phyloP scores from a whole-genome alignment of 768 basidiomycete genomes.

The Lanmaoa rubissima region DNA sequence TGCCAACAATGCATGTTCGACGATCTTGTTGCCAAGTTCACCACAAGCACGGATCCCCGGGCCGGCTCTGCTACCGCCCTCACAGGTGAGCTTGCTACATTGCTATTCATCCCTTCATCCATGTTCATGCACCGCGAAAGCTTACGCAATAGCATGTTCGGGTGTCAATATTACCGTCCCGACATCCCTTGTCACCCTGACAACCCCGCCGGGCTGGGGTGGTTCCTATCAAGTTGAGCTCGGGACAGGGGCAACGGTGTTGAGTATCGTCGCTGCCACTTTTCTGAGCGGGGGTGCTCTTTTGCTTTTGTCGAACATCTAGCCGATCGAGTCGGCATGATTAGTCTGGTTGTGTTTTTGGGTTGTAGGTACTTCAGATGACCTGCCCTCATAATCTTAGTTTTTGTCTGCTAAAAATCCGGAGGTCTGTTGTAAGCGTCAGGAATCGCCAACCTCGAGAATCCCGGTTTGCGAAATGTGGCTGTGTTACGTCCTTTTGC shows the following conservation, averaged over 20 bases:
- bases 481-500: conserved; percentile 14
- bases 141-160: conserved; percentile 52
- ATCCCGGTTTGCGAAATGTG: conserved; percentile 1
- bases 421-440: neutral
- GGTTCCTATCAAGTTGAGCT: conserved; percentile 55
- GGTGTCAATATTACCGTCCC: conserved; percentile 39
- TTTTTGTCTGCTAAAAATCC: neutral
- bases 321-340: neutral
- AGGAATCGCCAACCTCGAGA: too few relatives aligned
- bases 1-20: conserved; percentile 73
- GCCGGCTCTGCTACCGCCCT: conserved; percentile 63
- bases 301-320: conserved; percentile 55
- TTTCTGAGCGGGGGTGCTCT: conserved; percentile 51
- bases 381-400: neutral
- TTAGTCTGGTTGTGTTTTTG: neutral
- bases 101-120: neutral
- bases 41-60: conserved; percentile 46
- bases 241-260: conserved; percentile 40
- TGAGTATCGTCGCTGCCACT: conserved; percentile 43
- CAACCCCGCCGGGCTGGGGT: conserved; percentile 54
- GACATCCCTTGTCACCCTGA: conserved; percentile 40
- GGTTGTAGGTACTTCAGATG: neutral
- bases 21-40: conserved; percentile 49
- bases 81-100: conserved; percentile 40
- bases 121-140: conserved; percentile 33